phyloP scores from a whole-genome alignment of 2,329 filamentous ascomycete genomes.

The Penicillium oxalicum region DNA sequence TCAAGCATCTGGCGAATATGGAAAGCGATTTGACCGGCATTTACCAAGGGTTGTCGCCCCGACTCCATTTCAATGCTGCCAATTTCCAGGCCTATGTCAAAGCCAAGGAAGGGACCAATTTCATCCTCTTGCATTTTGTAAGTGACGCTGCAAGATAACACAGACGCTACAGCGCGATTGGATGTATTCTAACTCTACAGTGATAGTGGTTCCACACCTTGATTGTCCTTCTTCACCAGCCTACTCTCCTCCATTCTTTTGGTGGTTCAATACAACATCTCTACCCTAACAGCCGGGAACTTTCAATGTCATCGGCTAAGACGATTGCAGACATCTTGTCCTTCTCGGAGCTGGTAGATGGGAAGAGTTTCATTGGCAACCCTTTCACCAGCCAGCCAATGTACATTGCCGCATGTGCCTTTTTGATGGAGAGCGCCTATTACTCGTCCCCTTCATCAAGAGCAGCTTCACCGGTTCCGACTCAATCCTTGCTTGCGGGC shows the following conservation, averaged over 20 bases:
- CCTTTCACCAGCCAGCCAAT: slow-evolving; percentile 87
- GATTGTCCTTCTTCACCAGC: slow-evolving; percentile 78
- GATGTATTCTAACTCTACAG: slow-evolving; percentile 3
- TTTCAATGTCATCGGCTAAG: slow-evolving; percentile 83
- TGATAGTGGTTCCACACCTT: slow-evolving; percentile 71
- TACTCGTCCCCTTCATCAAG: slow-evolving; percentile 62
- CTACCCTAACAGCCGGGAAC: slow-evolving; percentile 70
- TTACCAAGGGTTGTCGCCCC: slow-evolving; percentile 67
- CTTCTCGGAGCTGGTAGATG: slow-evolving; percentile 78
- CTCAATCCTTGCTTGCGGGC: slow-evolving; percentile 24
- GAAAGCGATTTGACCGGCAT: slow-evolving; percentile 70
- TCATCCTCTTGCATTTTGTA: slow-evolving; percentile 71
- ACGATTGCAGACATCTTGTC: slow-evolving; percentile 84
- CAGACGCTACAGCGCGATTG: not conserved
- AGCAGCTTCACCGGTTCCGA: slow-evolving; percentile 47
- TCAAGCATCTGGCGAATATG: slow-evolving; percentile 67
- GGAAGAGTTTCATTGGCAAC: slow-evolving; percentile 79
- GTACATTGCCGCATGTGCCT: slow-evolving; percentile 85
- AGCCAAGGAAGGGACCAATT: slow-evolving; percentile 75
- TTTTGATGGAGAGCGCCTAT: slow-evolving; percentile 73
- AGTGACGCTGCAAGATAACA: slow-evolving; percentile 2
- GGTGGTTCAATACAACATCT: slow-evolving; percentile 64
- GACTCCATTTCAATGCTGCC: slow-evolving; percentile 73
- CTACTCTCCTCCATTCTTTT: slow-evolving; percentile 73
- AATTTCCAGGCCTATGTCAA: slow-evolving; percentile 84